Base-by-base conservation (phyloP, 2,329 filamentous ascomycete species). In the Alternaria arborescens region DNA sequence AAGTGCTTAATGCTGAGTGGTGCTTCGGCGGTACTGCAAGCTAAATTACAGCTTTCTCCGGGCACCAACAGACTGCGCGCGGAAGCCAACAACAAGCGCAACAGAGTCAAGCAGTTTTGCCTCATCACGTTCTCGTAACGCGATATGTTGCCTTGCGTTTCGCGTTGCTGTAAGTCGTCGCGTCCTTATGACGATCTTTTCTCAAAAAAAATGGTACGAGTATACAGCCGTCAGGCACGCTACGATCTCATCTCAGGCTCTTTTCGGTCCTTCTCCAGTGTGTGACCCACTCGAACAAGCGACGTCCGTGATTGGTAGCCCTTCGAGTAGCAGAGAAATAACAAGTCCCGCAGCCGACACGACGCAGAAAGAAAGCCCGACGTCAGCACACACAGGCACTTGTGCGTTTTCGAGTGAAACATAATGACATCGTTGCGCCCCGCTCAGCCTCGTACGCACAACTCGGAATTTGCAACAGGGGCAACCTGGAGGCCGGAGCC, bases 131-230 rank as follows among this genome's bases (percentile, higher is more conserved):
- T 51, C 43, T 47, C 41, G 44, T 34, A 50, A 58, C 50, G 50
- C 50, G 30, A 42, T 32, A 47, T 34, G 38, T 36, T 50, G 69
- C 65, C 68, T 58, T 70, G 61, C 62, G 66, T 70, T 68, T 70
- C 64, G 68, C 54, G 46, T 44, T 61, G 42, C 68, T 69, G 69
- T 68, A 58, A 56, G 69, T 60, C 62, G 67, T 70, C 69, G 69
- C 66, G 69, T 70, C 67, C 62, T 54, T 38, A 28, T 55, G 66
- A 50, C 59, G 60, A 69, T 69, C 66, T 60, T 62, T 42, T 18
- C 58, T 54, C 36, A 22, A 43, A 62, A 62, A 20, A 20, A 20
- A 56, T 38, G n/a, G 20, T 20, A 54, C n/a, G 32, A 51, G 56
- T 56, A 47, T 61, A 64, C 34, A 22, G 56, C 41, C 32, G 59